Conservation (phyloP, 805 yeast genomes). For the Lipomyces yamanashiensis region DNA sequence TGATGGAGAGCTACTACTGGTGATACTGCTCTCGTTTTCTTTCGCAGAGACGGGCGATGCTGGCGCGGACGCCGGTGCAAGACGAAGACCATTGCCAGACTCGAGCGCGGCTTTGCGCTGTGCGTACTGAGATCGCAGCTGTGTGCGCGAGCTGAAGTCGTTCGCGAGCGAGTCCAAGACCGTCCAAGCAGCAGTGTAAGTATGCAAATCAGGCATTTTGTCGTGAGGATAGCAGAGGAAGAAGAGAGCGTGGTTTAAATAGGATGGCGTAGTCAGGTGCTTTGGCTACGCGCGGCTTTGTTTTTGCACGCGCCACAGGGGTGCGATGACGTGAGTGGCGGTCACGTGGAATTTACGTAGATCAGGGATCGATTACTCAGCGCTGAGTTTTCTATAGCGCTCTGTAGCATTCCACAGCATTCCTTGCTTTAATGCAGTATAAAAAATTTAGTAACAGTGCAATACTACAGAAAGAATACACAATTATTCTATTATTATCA, state of each 20-base stretch:
- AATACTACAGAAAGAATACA: too few species aligned
- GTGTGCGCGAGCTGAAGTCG: constrained; percentile 13
- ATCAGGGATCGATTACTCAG: not conserved
- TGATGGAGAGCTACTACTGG: not conserved
- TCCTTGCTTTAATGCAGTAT: too few species aligned
- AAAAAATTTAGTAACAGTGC: too few species aligned
- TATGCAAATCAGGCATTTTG: constrained; percentile 13
- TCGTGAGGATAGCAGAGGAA: not conserved
- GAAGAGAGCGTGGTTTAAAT: too few species aligned
- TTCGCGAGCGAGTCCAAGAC: constrained; percentile 13
- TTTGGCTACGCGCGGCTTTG: constrained; percentile 5
- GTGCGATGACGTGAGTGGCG: too few species aligned
- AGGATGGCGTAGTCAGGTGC: not conserved
- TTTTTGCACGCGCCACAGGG: too few species aligned
- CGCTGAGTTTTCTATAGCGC: too few species aligned
- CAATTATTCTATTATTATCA: too few species aligned
- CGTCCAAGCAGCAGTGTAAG: constrained; percentile 16
- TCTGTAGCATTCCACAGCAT: too few species aligned
- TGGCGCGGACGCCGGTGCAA: constrained; percentile 3
- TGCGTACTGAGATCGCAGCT: not conserved
- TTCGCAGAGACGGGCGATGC: not conserved
- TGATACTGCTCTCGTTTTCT: not conserved
- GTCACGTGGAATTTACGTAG: too few species aligned
- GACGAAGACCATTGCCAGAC: not conserved
- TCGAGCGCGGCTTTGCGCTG: constrained; percentile 15